Evolutionary conservation across 306 rosid genomes (phyloP).

Genomic region (Crotalaria pallida): DNA sequence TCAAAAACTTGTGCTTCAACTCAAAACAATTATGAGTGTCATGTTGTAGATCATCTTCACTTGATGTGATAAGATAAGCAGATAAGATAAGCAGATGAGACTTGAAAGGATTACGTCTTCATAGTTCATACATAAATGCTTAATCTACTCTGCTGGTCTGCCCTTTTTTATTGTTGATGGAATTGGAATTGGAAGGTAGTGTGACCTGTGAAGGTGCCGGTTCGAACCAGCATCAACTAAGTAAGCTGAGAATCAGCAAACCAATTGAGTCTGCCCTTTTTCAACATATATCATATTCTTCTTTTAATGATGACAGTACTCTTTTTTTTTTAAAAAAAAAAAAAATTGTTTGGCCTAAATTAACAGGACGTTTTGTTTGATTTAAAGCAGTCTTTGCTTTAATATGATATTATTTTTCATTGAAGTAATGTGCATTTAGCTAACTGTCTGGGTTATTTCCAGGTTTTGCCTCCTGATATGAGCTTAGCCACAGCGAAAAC

Average conservation of each 20-base stretch:
- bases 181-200: too few species aligned
- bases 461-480: constrained; percentile 87
- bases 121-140: background rate
- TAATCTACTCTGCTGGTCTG: background rate
- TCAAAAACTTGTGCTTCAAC: background rate
- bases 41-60: too few species aligned
- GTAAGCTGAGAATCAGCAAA: too few species aligned
- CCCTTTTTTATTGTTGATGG: background rate
- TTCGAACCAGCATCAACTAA: too few species aligned
- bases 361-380: constrained; percentile 3
- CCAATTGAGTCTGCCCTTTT: too few species aligned
- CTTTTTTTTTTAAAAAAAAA: background rate
- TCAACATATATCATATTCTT: background rate
- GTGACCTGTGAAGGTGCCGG: too few species aligned
- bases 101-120: background rate
- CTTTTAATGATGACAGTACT: constrained; percentile 1
- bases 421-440: constrained; percentile 13
- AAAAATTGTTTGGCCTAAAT: constrained; percentile 6
- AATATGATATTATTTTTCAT: background rate
- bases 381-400: background rate
- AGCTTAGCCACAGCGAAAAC: constrained; percentile 94
- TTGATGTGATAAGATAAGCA: background rate
- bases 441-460: constrained; percentile 23
- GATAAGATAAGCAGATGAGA: background rate
- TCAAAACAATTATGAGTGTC: too few species aligned